phyloP scores from a whole-genome alignment of 768 basidiomycete genomes.

The Vararia minispora region DNA sequence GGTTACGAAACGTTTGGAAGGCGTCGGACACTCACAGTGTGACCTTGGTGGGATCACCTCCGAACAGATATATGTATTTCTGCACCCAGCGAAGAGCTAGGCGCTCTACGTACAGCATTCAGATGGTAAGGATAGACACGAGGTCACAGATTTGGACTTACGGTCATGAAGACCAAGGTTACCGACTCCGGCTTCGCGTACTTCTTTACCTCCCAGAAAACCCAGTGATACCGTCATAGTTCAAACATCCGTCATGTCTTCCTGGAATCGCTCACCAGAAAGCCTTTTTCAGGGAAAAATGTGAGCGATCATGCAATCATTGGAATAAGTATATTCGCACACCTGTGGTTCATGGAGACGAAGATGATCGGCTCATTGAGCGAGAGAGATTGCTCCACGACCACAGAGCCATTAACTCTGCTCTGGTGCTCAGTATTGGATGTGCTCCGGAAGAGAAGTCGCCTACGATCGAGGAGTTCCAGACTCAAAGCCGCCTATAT shows the following conservation, averaged over 20 bases:
- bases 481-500: constrained; percentile 6
- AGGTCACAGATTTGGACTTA: constrained; percentile 18
- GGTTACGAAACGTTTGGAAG: too few species aligned
- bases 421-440: not conserved
- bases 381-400: constrained; percentile 7
- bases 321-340: not conserved
- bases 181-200: constrained; percentile 37
- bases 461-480: not conserved
- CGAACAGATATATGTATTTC: constrained; percentile 51
- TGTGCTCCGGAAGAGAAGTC: not conserved
- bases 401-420: constrained; percentile 2
- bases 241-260: not conserved
- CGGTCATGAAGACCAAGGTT: constrained; percentile 59
- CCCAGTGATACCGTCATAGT: constrained; percentile 27
- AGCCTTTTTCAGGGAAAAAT: not conserved
- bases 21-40: constrained; percentile 37
- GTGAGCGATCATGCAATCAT: too few species aligned
- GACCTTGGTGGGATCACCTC: constrained; percentile 52
- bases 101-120: constrained; percentile 32
- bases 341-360: constrained; percentile 6
- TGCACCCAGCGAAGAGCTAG: constrained; percentile 55
- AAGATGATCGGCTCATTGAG: constrained; percentile 6
- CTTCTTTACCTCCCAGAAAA: constrained; percentile 40
- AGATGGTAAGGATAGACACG: too few species aligned
- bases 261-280: constrained; percentile 1